phyloP scores from a whole-genome alignment of 495 filamentous ascomycete genomes.

The Rostrohypoxylon terebratum region DNA sequence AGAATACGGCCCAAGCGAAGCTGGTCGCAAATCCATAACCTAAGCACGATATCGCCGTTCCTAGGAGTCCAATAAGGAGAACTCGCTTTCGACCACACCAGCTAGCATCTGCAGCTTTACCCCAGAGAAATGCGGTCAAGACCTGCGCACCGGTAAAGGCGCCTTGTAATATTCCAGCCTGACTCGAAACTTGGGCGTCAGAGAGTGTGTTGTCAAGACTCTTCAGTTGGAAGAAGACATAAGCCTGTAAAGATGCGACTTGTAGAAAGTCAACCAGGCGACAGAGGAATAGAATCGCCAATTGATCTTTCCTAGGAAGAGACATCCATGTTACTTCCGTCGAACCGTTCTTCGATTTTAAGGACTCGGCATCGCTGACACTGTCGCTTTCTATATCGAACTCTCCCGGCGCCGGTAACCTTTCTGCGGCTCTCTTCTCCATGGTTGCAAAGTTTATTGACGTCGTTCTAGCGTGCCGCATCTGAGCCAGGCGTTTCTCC shows the following conservation, averaged over 20 bases:
- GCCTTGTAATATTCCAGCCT: conserved; percentile 76
- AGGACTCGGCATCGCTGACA: conserved; percentile 20
- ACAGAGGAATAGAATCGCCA: conserved; percentile 60
- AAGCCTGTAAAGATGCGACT: conserved; percentile 62
- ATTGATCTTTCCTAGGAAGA: conserved; percentile 58
- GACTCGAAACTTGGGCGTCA: conserved; percentile 70
- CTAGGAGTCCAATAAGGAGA: conserved; percentile 72
- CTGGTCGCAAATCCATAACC: conserved; percentile 77
- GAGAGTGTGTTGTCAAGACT: conserved; percentile 71
- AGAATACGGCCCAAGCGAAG: conserved; percentile 72
- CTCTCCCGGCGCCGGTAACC: conserved; percentile 17
- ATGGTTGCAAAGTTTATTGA: conserved; percentile 22
- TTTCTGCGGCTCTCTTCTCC: conserved; percentile 15
- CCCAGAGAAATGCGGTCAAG: conserved; percentile 78
- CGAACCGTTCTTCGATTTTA: conserved; percentile 17
- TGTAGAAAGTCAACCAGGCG: conserved; percentile 64
- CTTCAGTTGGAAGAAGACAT: conserved; percentile 76
- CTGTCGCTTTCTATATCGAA: conserved; percentile 22
- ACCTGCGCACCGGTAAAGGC: conserved; percentile 81
- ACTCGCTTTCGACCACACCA: conserved; percentile 74
- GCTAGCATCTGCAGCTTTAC: conserved; percentile 73
- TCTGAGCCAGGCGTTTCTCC: conserved; percentile 13
- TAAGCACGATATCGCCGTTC: conserved; percentile 70
- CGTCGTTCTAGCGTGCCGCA: conserved; percentile 33
- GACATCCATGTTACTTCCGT: conserved; percentile 49